phyloP scores from a whole-genome alignment of 495 filamentous ascomycete genomes.

The Penicillium paxilli region DNA sequence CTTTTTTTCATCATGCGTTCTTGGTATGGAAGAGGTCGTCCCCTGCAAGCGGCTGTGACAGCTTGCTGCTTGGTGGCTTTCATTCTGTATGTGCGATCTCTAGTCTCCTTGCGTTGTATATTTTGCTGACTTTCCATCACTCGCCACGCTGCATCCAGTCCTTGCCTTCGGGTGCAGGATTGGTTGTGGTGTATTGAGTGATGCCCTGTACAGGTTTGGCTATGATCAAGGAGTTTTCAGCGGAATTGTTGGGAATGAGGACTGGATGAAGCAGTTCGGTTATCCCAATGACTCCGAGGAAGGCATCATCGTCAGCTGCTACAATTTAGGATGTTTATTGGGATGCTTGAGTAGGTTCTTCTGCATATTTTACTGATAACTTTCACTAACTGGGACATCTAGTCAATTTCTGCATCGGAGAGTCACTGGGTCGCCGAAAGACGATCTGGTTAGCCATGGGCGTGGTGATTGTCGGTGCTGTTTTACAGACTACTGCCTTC shows the following conservation, averaged over 20 bases:
- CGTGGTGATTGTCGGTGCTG: conserved; percentile 42
- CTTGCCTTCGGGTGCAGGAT: neutral
- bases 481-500: conserved; percentile 44
- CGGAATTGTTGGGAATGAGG: conserved; percentile 47
- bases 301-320: conserved; percentile 51
- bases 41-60: conserved; percentile 14
- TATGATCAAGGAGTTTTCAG: conserved; percentile 59
- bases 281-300: conserved; percentile 42
- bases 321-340: conserved; percentile 51
- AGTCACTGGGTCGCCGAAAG: conserved; percentile 45
- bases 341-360: conserved; percentile 37
- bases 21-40: conserved; percentile 16
- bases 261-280: conserved; percentile 46
- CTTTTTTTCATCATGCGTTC: conserved; percentile 9
- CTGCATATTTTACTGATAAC: neutral
- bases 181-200: neutral
- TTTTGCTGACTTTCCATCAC: neutral
- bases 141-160: neutral
- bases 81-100: conserved; percentile 1
- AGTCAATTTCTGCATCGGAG: conserved; percentile 46
- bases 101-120: neutral
- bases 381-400: neutral
- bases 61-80: conserved; percentile 15
- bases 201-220: conserved; percentile 20
- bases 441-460: conserved; percentile 44